Evolutionary conservation across 2,329 filamentous ascomycete species (phyloP).

Genomic region (Calonectria honghensis): DNA sequence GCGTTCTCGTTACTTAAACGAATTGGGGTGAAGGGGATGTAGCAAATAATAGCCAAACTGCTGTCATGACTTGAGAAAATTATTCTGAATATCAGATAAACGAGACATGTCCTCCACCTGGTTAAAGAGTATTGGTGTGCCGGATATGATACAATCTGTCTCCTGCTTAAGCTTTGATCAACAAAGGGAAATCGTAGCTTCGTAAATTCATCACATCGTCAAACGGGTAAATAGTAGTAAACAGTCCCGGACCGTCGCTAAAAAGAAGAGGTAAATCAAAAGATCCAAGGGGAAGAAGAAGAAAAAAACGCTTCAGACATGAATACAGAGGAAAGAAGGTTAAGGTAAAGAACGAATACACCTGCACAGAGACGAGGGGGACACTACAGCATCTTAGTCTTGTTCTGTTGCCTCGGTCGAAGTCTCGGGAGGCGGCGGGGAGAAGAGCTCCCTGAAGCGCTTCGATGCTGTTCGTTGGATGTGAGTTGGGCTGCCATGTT

Average conservation of each 20-base stretch:
- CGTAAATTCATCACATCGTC: slow-evolving; percentile 52
- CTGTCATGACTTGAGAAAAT: slow-evolving; percentile 44
- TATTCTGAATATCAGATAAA: slow-evolving; percentile 41
- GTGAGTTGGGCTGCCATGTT: slow-evolving; percentile 37
- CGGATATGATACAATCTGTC: slow-evolving; percentile 53
- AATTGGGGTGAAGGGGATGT: slow-evolving; percentile 37
- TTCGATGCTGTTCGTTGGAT: slow-evolving; percentile 47
- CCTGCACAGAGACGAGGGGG: slow-evolving; percentile 17
- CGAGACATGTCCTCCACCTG: slow-evolving; percentile 40
- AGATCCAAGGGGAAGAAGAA: slow-evolving; percentile 34
- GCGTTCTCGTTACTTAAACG: slow-evolving; percentile 52
- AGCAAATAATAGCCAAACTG: slow-evolving; percentile 40
- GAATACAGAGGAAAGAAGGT: slow-evolving; percentile 34
- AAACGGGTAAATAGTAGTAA: slow-evolving; percentile 36
- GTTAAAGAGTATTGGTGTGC: slow-evolving; percentile 40
- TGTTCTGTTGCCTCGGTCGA: slow-evolving; percentile 41
- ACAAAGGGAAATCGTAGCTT: slow-evolving; percentile 51
- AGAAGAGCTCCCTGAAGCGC: slow-evolving; percentile 66
- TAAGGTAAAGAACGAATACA: slow-evolving; percentile 22
- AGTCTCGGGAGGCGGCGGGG: slow-evolving; percentile 47
- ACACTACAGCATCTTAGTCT: slow-evolving; percentile 22
- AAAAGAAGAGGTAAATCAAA: slow-evolving; percentile 39
- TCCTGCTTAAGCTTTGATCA: slow-evolving; percentile 44
- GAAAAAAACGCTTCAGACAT: slow-evolving; percentile 42
- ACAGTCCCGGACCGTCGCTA: slow-evolving; percentile 47